Conservation (phyloP, 805 yeast species). For the Starmerella asiatica region DNA sequence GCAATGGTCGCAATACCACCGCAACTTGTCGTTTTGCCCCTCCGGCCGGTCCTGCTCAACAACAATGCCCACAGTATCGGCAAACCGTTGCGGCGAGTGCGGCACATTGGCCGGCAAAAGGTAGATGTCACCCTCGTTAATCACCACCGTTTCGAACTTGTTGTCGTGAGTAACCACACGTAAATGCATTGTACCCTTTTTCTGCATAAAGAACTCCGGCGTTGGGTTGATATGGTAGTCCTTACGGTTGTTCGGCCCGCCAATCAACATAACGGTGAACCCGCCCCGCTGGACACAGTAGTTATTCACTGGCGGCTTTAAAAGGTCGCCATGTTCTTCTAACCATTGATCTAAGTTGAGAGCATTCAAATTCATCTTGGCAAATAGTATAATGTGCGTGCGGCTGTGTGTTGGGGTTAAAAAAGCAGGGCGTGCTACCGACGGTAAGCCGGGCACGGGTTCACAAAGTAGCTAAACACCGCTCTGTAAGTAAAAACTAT, state of each 20-base stretch:
- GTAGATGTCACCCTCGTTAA: conserved; percentile 79
- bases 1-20: conserved; percentile 82
- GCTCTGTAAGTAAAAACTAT: neutral
- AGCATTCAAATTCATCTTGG: conserved; percentile 31
- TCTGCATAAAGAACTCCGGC: conserved; percentile 84
- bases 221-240: conserved; percentile 90
- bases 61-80: conserved; percentile 76
- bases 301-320: conserved; percentile 88
- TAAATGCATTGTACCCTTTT: conserved; percentile 73
- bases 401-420: neutral
- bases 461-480: neutral
- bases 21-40: conserved; percentile 52
- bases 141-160: conserved; percentile 56
- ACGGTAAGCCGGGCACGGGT: neutral
- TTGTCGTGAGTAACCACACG: conserved; percentile 65
- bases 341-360: conserved; percentile 74
- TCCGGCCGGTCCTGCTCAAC: conserved; percentile 84
- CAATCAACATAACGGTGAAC: conserved; percentile 87
- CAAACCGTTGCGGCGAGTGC: conserved; percentile 79
- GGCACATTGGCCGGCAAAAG: conserved; percentile 74
- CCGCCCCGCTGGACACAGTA: conserved; percentile 85
- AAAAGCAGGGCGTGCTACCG: neutral
- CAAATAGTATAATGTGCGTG: too few species aligned
- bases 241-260: conserved; percentile 89
- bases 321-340: conserved; percentile 53